These are phyloP conservation scores for Nitzschia palea DNA, from an alignment of 108 stramenopile species.

Conservation along the genomic window DNA sequence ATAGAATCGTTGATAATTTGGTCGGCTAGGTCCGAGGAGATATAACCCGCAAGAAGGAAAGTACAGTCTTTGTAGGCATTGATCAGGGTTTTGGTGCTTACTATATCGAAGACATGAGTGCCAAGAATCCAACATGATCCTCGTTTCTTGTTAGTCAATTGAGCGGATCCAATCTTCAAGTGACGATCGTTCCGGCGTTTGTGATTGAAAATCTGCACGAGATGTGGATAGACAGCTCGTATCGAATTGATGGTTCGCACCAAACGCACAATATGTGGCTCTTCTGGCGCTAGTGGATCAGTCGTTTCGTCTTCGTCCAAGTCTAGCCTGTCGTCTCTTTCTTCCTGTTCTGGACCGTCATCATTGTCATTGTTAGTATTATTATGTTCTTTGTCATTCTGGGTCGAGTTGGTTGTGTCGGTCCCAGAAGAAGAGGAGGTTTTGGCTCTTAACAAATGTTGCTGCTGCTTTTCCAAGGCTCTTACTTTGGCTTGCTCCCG, in stretches of 20 bases:
- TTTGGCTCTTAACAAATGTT: background rate
- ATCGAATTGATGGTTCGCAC: slow-evolving; percentile 37
- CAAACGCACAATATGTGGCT: slow-evolving; percentile 11
- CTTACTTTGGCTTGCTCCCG: background rate
- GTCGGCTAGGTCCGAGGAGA: background rate
- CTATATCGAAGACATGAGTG: slow-evolving; percentile 14
- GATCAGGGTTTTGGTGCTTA: slow-evolving; percentile 2
- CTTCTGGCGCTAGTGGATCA: too few species aligned
- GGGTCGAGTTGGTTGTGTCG: background rate
- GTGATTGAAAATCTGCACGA: slow-evolving; percentile 30
- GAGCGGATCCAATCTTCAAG: background rate
- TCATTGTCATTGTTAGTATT: background rate
- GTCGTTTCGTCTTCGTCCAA: background rate
- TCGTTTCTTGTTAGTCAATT: slow-evolving; percentile 12
- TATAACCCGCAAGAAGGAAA: slow-evolving; percentile 14
- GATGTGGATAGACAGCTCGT: slow-evolving; percentile 25
- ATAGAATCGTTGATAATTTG: slow-evolving; percentile 13
- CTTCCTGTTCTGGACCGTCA: background rate
- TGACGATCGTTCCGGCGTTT: slow-evolving; percentile 15
- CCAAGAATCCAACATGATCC: slow-evolving; percentile 32
- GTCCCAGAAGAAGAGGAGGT: too few species aligned
- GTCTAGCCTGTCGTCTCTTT: background rate
- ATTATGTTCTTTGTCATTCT: background rate
- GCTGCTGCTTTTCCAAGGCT: background rate
- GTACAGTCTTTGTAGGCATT: background rate